Evolutionary conservation across 1,284 basidiomycete species (phyloP).

Genomic region (Athelia psychrophila): DNA sequence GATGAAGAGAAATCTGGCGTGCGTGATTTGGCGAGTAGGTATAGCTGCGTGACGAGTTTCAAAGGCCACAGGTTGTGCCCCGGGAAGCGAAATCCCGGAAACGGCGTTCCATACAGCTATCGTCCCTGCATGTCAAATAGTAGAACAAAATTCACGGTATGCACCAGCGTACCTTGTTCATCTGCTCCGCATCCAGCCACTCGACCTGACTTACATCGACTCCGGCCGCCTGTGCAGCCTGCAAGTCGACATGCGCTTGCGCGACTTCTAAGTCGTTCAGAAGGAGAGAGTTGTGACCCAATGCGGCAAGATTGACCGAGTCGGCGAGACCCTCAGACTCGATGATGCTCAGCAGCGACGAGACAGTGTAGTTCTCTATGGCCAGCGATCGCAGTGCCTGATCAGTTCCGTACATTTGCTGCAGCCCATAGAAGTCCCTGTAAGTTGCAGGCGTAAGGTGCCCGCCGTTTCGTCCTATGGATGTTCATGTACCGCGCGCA

Average conservation of each 20-base stretch:
- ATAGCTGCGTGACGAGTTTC: slow-evolving; percentile 71
- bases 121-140: background rate
- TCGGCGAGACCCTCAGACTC: slow-evolving; percentile 38
- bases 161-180: slow-evolving; percentile 40
- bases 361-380: slow-evolving; percentile 57
- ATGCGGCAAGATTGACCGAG: slow-evolving; percentile 61
- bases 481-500: no score
- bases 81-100: slow-evolving; percentile 47
- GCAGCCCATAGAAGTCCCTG: slow-evolving; percentile 38
- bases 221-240: slow-evolving; percentile 54
- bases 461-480: no score
- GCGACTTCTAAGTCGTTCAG: slow-evolving; percentile 43
- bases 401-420: slow-evolving; percentile 39
- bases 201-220: slow-evolving; percentile 40
- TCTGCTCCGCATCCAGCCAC: slow-evolving; percentile 47
- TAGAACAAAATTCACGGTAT: background rate
- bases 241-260: slow-evolving; percentile 40
- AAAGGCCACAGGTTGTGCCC: slow-evolving; percentile 76
- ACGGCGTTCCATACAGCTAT: slow-evolving; percentile 56
- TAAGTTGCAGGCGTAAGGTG: slow-evolving; percentile 63
- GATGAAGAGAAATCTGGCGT: slow-evolving; percentile 37
- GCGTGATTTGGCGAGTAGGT: slow-evolving; percentile 35
- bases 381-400: slow-evolving; percentile 54
- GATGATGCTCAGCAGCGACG: slow-evolving; percentile 49
- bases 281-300: slow-evolving; percentile 54